Percentiles rank a stretch among this genome's conserved stretches.
These are phyloP conservation scores for Actinomortierella ambigua DNA, from an alignment of 371 early-diverging fungal genomes.

Conservation along the genomic window DNA sequence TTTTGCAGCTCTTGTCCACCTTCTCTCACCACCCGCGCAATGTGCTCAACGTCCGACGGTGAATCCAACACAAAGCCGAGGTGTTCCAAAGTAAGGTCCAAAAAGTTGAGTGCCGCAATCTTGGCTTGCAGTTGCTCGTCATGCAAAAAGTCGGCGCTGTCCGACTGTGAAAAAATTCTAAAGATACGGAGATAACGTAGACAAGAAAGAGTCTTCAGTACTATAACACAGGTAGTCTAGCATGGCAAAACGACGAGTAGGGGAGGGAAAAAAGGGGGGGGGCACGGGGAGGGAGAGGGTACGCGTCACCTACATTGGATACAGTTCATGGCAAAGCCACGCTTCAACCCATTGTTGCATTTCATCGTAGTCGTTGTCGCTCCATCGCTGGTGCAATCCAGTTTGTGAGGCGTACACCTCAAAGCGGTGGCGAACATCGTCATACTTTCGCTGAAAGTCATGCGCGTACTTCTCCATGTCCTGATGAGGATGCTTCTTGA, in stretches of 20 bases:
- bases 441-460: conserved; percentile 39
- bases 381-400: conserved; percentile 31
- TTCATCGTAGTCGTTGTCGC: conserved; percentile 32
- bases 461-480: conserved; percentile 24
- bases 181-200: neutral
- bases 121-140: conserved; percentile 72
- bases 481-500: conserved; percentile 14
- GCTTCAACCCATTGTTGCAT: conserved; percentile 39
- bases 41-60: conserved; percentile 46
- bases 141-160: conserved; percentile 57
- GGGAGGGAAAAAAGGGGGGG: too few relatives aligned
- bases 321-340: conserved; percentile 36
- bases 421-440: conserved; percentile 34
- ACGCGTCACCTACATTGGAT: conserved; percentile 3
- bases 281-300: too few relatives aligned
- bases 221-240: too few relatives aligned
- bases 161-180: conserved; percentile 22
- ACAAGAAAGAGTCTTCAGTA: too few relatives aligned
- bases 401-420: conserved; percentile 25
- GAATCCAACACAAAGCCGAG: conserved; percentile 58
- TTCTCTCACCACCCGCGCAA: conserved; percentile 49
- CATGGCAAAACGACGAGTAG: too few relatives aligned
- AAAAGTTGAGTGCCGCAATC: conserved; percentile 70
- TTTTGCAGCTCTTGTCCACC: conserved; percentile 57
- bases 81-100: conserved; percentile 62